phyloP scores from a whole-genome alignment of 352 stramenopile species.

The Pythium coloratum region DNA sequence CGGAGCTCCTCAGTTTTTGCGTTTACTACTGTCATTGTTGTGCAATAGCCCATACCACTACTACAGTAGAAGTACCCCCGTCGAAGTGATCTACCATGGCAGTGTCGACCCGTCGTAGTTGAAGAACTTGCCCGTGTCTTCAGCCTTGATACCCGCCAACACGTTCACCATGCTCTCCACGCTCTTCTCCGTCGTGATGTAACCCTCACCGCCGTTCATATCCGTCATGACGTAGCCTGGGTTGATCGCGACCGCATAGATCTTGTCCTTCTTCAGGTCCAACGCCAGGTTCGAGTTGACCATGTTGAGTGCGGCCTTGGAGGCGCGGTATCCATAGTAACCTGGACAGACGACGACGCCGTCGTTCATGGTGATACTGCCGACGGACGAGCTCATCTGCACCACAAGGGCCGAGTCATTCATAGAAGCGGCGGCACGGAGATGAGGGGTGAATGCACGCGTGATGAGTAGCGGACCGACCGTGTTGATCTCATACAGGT shows the following conservation, averaged over 20 bases:
- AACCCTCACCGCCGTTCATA: conserved; percentile 5
- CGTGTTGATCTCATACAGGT: conserved; percentile 40
- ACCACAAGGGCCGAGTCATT: conserved; percentile 22
- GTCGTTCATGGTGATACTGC: conserved; percentile 15
- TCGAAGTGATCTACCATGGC: too few species aligned
- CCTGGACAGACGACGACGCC: too few species aligned
- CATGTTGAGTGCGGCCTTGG: conserved; percentile 49
- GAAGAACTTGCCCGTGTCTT: too few species aligned
- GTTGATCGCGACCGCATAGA: conserved; percentile 11
- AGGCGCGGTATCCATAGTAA: conserved; percentile 46
- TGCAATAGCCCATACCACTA: too few species aligned
- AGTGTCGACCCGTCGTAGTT: too few species aligned
- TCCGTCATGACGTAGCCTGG: conserved; percentile 29
- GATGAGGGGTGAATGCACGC: conserved; percentile 27
- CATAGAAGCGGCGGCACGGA: conserved; percentile 7
- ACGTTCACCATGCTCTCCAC: too few species aligned
- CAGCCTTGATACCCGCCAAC: too few species aligned
- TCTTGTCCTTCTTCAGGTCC: conserved; percentile 25
- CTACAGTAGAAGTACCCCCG: too few species aligned
- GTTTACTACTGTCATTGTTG: too few species aligned
- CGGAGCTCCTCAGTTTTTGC: too few species aligned
- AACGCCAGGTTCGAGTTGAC: conserved; percentile 23
- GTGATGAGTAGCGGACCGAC: conserved; percentile 36
- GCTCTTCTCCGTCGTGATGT: too few species aligned
- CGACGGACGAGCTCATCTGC: conserved; percentile 21